phyloP scores from a whole-genome alignment of 306 rosid species.

The Quercus berberidifolia region DNA sequence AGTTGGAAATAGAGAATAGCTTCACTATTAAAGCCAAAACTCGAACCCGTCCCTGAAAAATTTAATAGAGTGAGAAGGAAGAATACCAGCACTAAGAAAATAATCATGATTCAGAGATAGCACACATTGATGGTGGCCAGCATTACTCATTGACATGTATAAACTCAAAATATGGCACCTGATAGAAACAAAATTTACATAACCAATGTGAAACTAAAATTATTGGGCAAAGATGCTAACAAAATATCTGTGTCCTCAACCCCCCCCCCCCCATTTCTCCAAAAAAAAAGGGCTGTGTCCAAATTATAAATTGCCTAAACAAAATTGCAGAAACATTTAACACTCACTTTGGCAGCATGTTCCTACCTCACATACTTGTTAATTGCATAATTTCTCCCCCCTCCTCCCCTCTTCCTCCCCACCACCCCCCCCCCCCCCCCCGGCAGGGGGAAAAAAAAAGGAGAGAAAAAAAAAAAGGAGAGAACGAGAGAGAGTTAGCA shows the following conservation, averaged over 20 bases:
- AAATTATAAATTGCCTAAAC: not conserved
- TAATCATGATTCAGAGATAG: slow-evolving; percentile 10
- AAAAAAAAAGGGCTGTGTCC: not conserved
- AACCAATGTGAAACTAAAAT: not conserved
- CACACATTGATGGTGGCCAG: not conserved
- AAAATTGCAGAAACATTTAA: not conserved
- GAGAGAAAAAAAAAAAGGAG: no score
- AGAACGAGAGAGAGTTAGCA: not conserved
- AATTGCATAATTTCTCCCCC: not conserved
- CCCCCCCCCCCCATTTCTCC: not conserved
- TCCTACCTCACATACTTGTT: not conserved
- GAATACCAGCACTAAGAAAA: slow-evolving; percentile 10
- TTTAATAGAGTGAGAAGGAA: slow-evolving; percentile 6
- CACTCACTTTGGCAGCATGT: not conserved
- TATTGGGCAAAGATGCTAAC: not conserved
- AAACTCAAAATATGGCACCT: not conserved
- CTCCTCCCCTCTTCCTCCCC: no score
- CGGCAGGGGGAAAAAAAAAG: fast-evolving
- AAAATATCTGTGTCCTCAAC: not conserved
- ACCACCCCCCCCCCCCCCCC: no score
- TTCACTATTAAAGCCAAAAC: slow-evolving; percentile 85
- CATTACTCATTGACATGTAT: not conserved
- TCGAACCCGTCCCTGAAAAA: slow-evolving; percentile 78
- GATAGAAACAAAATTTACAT: not conserved
- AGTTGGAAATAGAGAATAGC: slow-evolving; percentile 69